phyloP scores from a whole-genome alignment of 495 filamentous ascomycete species.

The Penicillium malachiteum region DNA sequence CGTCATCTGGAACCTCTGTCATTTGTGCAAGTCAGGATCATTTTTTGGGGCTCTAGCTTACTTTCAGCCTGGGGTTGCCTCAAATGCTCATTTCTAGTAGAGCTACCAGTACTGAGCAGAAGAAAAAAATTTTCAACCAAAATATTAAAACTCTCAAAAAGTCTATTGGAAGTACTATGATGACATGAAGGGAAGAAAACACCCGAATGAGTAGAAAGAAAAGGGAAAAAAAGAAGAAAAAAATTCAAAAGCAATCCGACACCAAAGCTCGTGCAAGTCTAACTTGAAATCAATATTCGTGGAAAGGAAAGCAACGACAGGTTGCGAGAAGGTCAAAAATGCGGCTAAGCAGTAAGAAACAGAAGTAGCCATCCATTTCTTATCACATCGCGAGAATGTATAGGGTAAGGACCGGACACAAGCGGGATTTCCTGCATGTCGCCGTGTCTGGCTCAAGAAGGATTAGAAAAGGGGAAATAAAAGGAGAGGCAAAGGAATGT shows the following conservation, averaged over 20 bases:
- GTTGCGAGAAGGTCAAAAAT: slow-evolving; percentile 1
- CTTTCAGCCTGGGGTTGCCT: background rate
- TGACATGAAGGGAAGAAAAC: slow-evolving; percentile 22
- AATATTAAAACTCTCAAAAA: slow-evolving; percentile 5
- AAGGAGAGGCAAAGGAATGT: background rate
- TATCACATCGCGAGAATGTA: slow-evolving; percentile 6
- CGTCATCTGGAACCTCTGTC: no score
- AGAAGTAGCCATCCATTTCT: slow-evolving; percentile 7
- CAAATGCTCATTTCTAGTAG: background rate
- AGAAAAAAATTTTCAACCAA: background rate
- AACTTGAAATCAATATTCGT: slow-evolving; percentile 30
- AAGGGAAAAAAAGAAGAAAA: background rate
- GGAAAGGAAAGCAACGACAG: slow-evolving; percentile 16
- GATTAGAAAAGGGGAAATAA: slow-evolving; percentile 4
- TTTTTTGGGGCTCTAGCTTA: background rate
- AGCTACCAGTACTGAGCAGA: background rate
- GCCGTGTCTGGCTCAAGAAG: slow-evolving; percentile 22
- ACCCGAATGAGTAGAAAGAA: slow-evolving; percentile 6
- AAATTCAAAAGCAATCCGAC: slow-evolving; percentile 24
- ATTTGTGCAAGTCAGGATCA: no score
- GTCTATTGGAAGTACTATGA: slow-evolving; percentile 33
- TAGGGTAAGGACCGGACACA: slow-evolving; percentile 17
- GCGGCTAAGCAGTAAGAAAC: slow-evolving; percentile 12
- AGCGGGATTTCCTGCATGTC: slow-evolving; percentile 41
- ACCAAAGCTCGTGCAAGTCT: slow-evolving; percentile 34